Evolutionary conservation across 2,329 filamentous ascomycete species (phyloP), one percentile per base, ranked within the genome.

Genomic region (Thermomyces lanuginosus): DNA sequence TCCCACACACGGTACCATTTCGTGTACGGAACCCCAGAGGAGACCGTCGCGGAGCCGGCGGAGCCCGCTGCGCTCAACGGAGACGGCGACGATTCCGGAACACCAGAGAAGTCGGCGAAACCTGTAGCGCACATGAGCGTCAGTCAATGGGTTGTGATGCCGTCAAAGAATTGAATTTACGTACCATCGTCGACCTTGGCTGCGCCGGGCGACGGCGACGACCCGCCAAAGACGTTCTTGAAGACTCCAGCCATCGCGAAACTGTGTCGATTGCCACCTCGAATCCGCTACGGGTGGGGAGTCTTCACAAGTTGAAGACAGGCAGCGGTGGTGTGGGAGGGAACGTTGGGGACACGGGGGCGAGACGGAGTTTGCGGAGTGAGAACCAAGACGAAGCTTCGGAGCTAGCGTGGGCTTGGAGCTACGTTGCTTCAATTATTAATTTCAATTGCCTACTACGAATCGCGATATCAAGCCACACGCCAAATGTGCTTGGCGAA

Each of bases 1-100:
- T 95, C 84, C 67, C 92, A 89, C 35, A 95, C 64, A 30, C 83
- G 82, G 61, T 95, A 98, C 89, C 89, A 98, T 63, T 81, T 82
- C 27, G 83, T 92, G 55, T 77, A 93, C 8, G 80, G 78, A 14
- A 63, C 59, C 22, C 50, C 55, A 22, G 64, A 62, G 25, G 56
- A 52, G 21, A 56, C 45, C 30, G 61, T 55, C 32, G 51, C 34
- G 40, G 43, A 34, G 9, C 50, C 30, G 8, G 42, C 34, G 34
- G 49, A 45, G 21, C 56, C 42, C 14, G 57, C 50, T 23, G 58
- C 51, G 27, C 59, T 47, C 34, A 63, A 48, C 31, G 61, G 60
- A 13, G 54, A 55, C 23, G 64, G 61, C 10, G 57, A 60, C 30
- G 80, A 74, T 11, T 77, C 72, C 38, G 82, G 71, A 41, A 73